Evolutionary conservation across 768 basidiomycete genomes (phyloP), one percentile per base, ranked within the genome.

Genomic region (Amanita inopinata): DNA sequence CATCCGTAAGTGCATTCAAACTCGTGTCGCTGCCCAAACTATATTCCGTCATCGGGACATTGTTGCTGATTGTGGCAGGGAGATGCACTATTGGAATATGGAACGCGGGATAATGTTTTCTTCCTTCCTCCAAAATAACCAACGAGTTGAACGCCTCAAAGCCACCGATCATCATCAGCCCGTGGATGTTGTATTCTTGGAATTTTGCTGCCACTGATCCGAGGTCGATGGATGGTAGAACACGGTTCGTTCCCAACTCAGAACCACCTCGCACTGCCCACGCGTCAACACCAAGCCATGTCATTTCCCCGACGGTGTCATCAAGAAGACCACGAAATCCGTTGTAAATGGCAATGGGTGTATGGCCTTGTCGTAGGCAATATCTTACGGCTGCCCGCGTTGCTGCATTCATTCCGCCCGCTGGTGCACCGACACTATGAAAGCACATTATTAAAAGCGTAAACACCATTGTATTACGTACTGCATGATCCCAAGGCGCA

Each of bases 381-480:
- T 91, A 97, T 8, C 96, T 83, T 15, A 87, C 91, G 4, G 89
- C 91, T 19, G 92, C 83, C 31, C 94, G 85, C 1, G 91, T 96
- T 0, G 94, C 96, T 1, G 96, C 93, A 57, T 98, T 98, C 90
- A 98, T 97, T 6, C 96, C 96, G 34, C 94, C 94, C 2, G 96
- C 96, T 3, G 96, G 94, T 1, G 96, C 96, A 38, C 96, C 94
- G 56, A 92, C 81, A 55, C 92, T 94, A 51, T 45, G 15, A 24
- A 25, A 2, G 43, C 32, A 17, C 14, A n/a, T 40, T 34, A 18
- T 31, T 51, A 24, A 45, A 14, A 3, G 6, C 27, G 15, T 22
- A 6, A 43, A 9, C 14, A 14, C 11, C 2, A 18, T 17, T 43
- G 9, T 35, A n/a, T 9, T n/a, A 59, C 83, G 66, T 63, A 87